Conservation (phyloP, 176 grass and related monocot species). For the Aegilops speltoides region DNA sequence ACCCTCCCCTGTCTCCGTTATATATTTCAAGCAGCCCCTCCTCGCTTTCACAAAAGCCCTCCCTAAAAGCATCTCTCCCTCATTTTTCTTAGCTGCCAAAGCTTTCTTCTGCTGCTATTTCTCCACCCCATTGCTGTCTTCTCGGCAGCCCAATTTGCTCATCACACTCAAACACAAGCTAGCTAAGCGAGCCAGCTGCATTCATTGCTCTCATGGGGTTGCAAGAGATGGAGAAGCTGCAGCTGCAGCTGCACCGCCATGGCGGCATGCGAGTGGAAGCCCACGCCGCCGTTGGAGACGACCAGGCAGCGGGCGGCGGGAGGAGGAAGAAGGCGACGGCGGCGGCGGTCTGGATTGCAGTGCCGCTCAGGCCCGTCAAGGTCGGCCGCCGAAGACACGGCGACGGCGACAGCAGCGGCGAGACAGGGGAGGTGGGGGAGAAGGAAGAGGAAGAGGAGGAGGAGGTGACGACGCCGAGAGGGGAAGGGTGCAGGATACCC, state of each 20-base stretch:
- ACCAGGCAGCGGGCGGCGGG: not conserved
- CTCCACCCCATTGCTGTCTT: not conserved
- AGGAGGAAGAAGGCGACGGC: not conserved
- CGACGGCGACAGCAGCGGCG: too few species aligned
- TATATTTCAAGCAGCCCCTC: not conserved
- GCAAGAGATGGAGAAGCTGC: slow-evolving; percentile 27
- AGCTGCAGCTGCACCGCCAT: not conserved
- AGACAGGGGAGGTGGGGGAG: not conserved
- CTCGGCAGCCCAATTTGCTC: not conserved
- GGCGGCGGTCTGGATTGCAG: slow-evolving; percentile 2
- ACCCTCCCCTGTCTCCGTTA: not conserved
- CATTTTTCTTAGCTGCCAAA: not conserved
- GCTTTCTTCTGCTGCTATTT: not conserved
- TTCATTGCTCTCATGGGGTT: not conserved
- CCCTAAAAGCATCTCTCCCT: not conserved
- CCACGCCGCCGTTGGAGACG: not conserved
- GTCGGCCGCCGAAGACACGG: slow-evolving; percentile 9
- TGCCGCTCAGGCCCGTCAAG: slow-evolving; percentile 35
- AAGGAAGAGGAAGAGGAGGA: not conserved
- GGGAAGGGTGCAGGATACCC: slow-evolving; percentile 33
- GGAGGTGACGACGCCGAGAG: slow-evolving; percentile 40
- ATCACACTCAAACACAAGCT: not conserved
- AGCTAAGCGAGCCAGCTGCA: not conserved
- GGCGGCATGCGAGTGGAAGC: not conserved
- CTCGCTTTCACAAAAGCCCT: not conserved